Evolutionary conservation across 139 green algal species (phyloP).

Genomic region (Edaphochlamys debaryana): DNA sequence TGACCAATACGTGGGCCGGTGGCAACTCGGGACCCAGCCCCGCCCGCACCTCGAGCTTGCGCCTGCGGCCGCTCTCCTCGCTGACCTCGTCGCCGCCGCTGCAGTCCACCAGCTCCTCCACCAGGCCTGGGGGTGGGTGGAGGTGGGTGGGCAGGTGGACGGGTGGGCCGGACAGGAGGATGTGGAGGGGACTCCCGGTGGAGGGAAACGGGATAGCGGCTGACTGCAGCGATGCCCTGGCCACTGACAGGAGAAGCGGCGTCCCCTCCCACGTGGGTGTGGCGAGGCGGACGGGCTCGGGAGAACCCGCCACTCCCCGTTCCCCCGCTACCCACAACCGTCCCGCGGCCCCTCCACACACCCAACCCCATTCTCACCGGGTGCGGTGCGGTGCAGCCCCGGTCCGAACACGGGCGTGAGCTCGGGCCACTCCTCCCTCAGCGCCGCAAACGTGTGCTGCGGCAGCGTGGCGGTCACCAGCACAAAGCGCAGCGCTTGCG

Average conservation of each 20-base stretch:
- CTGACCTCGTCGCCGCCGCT: constrained; percentile 82
- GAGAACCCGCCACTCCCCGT: not conserved
- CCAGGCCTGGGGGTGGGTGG: constrained; percentile 54
- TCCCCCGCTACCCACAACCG: not conserved
- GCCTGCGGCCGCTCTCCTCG: constrained; percentile 39
- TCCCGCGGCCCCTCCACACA: not conserved
- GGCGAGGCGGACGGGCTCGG: too few species aligned
- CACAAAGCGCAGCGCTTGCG: constrained; percentile 65
- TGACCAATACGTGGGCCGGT: too few species aligned
- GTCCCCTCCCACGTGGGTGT: too few species aligned
- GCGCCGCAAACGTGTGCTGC: constrained; percentile 62
- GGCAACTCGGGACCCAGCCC: too few species aligned
- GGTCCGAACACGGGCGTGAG: constrained; percentile 76
- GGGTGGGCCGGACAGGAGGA: too few species aligned
- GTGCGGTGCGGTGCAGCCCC: constrained; percentile 83
- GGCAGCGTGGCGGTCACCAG: constrained; percentile 90
- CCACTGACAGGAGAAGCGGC: too few species aligned
- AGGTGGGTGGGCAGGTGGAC: not conserved
- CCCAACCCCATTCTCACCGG: constrained; percentile 53
- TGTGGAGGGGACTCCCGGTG: too few species aligned
- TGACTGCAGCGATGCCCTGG: too few species aligned
- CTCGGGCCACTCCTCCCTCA: constrained; percentile 65
- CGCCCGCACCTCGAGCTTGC: constrained; percentile 35
- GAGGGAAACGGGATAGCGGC: too few species aligned
- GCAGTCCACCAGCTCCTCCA: constrained; percentile 95